A percentile compares a stretch with the other conserved stretches of the same genome.
Conservation (phyloP, 768 basidiomycete genomes). For the Mycena floridula region DNA sequence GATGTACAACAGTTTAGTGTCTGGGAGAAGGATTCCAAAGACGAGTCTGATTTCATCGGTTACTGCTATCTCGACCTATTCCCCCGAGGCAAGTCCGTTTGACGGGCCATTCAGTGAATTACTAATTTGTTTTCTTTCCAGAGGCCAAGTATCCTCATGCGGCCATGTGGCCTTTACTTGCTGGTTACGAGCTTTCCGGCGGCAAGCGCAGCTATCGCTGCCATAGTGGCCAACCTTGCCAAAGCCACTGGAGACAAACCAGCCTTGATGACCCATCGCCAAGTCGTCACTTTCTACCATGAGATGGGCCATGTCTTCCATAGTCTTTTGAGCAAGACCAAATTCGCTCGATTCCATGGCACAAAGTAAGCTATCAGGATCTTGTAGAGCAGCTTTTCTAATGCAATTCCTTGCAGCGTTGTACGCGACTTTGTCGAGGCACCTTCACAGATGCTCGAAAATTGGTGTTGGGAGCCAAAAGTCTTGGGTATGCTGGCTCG, state of each 20-base stretch:
- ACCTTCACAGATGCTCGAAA: constrained; percentile 89
- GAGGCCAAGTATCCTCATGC: constrained; percentile 82
- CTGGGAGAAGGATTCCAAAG: constrained; percentile 74
- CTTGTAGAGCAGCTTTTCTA: not conserved
- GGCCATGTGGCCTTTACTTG: constrained; percentile 73
- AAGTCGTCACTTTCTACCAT: constrained; percentile 89
- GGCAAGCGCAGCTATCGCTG: constrained; percentile 65
- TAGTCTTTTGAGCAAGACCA: constrained; percentile 62
- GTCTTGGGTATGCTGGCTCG: no score
- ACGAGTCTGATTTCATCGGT: constrained; percentile 69
- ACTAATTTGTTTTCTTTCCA: constrained; percentile 18
- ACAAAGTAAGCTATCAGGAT: constrained; percentile 41
- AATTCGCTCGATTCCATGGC: constrained; percentile 76
- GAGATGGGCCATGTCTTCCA: constrained; percentile 82
- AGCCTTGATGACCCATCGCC: constrained; percentile 84
- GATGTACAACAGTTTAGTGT: constrained; percentile 82
- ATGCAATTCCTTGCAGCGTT: constrained; percentile 30
- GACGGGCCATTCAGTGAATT: not conserved
- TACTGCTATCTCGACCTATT: constrained; percentile 87
- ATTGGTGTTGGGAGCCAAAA: constrained; percentile 42
- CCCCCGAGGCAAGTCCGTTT: constrained; percentile 57
- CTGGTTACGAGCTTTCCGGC: constrained; percentile 53
- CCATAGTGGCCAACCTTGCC: constrained; percentile 90
- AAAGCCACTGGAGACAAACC: constrained; percentile 78
- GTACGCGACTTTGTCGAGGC: constrained; percentile 85